Evolutionary conservation across 2,329 filamentous ascomycete genomes (phyloP), one percentile per base, ranked within the genome.

Genomic region (Colletotrichum truncatum): DNA sequence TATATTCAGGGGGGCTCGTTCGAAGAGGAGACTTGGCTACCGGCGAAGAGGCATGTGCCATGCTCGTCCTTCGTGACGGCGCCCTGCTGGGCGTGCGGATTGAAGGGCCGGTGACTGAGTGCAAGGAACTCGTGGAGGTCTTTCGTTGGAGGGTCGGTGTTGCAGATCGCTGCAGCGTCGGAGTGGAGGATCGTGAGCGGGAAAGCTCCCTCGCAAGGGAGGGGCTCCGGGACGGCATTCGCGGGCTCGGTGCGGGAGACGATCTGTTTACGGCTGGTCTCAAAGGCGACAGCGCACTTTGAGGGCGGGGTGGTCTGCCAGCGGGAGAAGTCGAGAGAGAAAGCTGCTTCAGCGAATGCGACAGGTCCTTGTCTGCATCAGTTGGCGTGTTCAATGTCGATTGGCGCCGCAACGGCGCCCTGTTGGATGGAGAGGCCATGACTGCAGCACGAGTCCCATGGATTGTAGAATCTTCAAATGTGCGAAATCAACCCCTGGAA

Each of bases 71-170:
- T 36, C 86, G 82, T 2, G 83, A 81, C 9, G 79, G 76, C 4
- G 79, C 72, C 38, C 76, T 77, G 16, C 72, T 73, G 3, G 78
- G 70, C 16, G 75, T 74, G 8, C 60, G 55, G 21, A 45, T 64
- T 11, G 60, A 58, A 7, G 64, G 49, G 53, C 80, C 81, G 68
- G 77, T 83, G 23, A 77, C 77, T 2, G 85, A 87, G 68, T 81
- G 84, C 38, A 89, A 75, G 30, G 87, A 89, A 73, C 84, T 88
- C 69, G 82, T 82, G 3, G 87, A 89, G 2, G 86, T 81, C 70
- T 88, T 89, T 26, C 85, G 82, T 38, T 86, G 74, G 6, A 89
- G 76, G 0, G 80, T 78, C 1, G 86, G 85, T 3, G 85, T 86
- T 18, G 75, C 77, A 4, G 67, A 68, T 49, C 67, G 64, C 18